Evolutionary conservation across 345 rosid genomes (phyloP).

Genomic region (Euphorbia lathyris): DNA sequence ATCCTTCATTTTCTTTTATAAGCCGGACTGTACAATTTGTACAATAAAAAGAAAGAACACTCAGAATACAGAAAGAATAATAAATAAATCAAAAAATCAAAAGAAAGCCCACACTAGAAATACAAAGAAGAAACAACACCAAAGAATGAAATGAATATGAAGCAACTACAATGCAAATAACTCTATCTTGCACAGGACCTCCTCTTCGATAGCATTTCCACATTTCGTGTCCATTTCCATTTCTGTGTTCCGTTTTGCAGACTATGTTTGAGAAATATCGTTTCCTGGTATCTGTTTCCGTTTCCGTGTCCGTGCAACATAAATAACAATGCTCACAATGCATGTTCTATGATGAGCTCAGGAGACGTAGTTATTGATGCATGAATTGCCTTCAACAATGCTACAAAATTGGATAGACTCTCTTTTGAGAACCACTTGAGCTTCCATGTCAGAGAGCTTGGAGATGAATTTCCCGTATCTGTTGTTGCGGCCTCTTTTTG

Average conservation of each 20-base stretch:
- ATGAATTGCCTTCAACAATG: conserved; percentile 70
- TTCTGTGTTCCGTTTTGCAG: no score
- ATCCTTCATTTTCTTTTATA: not conserved
- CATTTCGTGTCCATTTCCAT: no score
- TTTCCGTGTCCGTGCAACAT: no score
- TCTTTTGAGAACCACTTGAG: conserved; percentile 59
- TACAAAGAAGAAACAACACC: conserved; percentile 3
- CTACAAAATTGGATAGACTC: conserved; percentile 52
- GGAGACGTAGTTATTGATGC: conserved; percentile 38
- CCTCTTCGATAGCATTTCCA: no score
- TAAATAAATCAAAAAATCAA: conserved; percentile 35
- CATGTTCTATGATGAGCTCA: conserved; percentile 44
- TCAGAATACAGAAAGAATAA: conserved; percentile 20
- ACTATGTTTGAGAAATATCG: no score
- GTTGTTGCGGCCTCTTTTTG: conserved; percentile 13
- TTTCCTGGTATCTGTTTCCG: no score
- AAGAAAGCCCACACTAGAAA: conserved; percentile 11
- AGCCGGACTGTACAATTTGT: conserved; percentile 26
- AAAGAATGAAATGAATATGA: conserved; percentile 50
- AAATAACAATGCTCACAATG: conserved; percentile 21
- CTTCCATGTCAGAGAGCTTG: conserved; percentile 51
- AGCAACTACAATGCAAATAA: not conserved
- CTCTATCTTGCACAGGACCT: no score
- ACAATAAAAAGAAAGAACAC: conserved; percentile 8
- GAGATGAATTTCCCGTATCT: conserved; percentile 8